Evolutionary conservation across 768 basidiomycete species (phyloP).

Genomic region (Russula virescens): DNA sequence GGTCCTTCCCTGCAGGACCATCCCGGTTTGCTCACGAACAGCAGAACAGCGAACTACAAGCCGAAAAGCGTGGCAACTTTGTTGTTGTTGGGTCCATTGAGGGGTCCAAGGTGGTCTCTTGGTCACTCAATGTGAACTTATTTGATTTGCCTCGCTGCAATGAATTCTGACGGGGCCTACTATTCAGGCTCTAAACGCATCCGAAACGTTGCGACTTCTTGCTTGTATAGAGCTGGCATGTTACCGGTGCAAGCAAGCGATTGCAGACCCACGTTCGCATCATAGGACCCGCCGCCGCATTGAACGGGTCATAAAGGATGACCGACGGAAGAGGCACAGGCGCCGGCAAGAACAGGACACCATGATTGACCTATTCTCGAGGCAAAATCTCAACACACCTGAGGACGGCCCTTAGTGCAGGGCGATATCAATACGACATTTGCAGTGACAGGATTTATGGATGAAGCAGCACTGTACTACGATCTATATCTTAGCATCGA

Average conservation of each 20-base stretch:
- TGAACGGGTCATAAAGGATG: slow-evolving; percentile 79
- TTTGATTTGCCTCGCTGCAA: not conserved
- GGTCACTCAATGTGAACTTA: slow-evolving; percentile 70
- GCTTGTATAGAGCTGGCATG: slow-evolving; percentile 84
- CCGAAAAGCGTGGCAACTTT: slow-evolving; percentile 84
- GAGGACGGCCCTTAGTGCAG: slow-evolving; percentile 1
- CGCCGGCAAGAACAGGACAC: slow-evolving; percentile 80
- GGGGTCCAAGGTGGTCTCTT: slow-evolving; percentile 66
- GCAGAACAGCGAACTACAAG: slow-evolving; percentile 67
- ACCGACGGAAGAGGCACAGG: slow-evolving; percentile 72
- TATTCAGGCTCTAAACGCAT: slow-evolving; percentile 68
- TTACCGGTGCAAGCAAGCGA: slow-evolving; percentile 64
- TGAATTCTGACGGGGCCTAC: slow-evolving; percentile 4
- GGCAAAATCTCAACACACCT: slow-evolving; percentile 35
- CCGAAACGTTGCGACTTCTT: slow-evolving; percentile 74
- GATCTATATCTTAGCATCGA: slow-evolving; percentile 17
- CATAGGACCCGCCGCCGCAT: slow-evolving; percentile 62
- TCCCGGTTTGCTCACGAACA: slow-evolving; percentile 21
- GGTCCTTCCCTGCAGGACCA: not conserved
- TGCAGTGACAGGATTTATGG: slow-evolving; percentile 18
- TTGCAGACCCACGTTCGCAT: slow-evolving; percentile 62
- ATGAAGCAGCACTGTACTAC: slow-evolving; percentile 20
- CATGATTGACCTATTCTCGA: slow-evolving; percentile 75
- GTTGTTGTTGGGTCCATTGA: slow-evolving; percentile 80
- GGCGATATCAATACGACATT: not conserved